Base-by-base conservation (phyloP, 192 early-diverging fungal genomes). In the Thoreauomyces humboldtii region DNA sequence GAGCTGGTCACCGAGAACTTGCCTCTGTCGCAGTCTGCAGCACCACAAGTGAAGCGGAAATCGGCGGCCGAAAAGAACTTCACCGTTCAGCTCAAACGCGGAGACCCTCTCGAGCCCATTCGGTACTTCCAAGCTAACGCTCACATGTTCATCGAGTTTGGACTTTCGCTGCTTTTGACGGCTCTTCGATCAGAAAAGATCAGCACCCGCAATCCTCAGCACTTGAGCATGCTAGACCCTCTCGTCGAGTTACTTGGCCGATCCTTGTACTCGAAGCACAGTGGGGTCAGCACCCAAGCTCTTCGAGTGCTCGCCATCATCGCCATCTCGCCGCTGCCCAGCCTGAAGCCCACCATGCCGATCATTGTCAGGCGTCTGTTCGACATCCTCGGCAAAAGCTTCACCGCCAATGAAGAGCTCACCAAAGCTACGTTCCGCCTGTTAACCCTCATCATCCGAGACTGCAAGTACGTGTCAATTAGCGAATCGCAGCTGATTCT, bases 121-220 rank as follows among this genome's bases (percentile, higher is more conserved):
- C 90, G 91, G 54, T 89, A 90, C 56, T 90, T 91, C 69, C 80
- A 86, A 29, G 83, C 84, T 4, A 98, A 99, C 55, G 90, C 90
- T 5, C 87, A 95, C 61, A 75, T 89, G 7, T 98, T 99, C 76
- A 89, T 96, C 43, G 83, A 90, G 51, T 98, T 99, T 83, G 96
- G 96, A 0, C 69, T 99, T 21, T 80, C 81, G n/a, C 76, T 98
- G 11, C 79, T 99, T 53, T 77, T 91, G 27, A 76, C 83, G 0
- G 83, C 85, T 0, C 67, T 99, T 32, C 70, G 66, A 35, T 63
- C 60, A 31, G 80, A 79, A 22, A 32, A 44, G n/a, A 62, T 86
- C 36, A 33, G 52, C 4, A 24, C 66, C 19, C 73, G 77, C 38
- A 79, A 81, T 25, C 42, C 71, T 0, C 80, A 88, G 48, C 81